These are phyloP conservation scores for Cladosporium sp. DNA, from an alignment of 2,329 filamentous ascomycete genomes.

Conservation along the genomic window DNA sequence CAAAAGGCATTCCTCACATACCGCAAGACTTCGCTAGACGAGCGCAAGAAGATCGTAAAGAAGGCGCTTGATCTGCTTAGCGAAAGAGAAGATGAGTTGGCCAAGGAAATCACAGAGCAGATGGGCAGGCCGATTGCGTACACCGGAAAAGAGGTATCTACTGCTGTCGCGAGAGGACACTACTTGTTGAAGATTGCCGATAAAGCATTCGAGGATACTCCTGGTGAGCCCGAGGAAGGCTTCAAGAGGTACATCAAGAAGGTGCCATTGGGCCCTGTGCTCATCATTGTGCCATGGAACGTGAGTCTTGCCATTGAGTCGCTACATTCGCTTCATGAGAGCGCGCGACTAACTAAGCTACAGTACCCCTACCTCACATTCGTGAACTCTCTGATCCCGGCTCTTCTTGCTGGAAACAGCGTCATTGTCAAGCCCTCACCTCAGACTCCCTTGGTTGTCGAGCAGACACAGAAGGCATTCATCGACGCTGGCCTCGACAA, in stretches of 20 bases:
- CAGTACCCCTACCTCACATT: conserved; percentile 94
- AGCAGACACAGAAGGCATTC: conserved; percentile 76
- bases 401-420: conserved; percentile 83
- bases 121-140: conserved; percentile 94
- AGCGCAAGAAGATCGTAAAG: conserved; percentile 75
- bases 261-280: conserved; percentile 77
- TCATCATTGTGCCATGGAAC: conserved; percentile 95
- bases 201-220: conserved; percentile 72
- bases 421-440: conserved; percentile 94
- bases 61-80: conserved; percentile 70
- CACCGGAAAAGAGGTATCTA: conserved; percentile 75
- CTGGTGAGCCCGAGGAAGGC: conserved; percentile 77
- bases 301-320: conserved; percentile 51
- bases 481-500: conserved; percentile 73
- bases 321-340: neutral
- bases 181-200: conserved; percentile 81
- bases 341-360: conserved; percentile 7
- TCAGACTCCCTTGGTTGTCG: conserved; percentile 87
- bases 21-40: conserved; percentile 67
- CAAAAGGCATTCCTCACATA: conserved; percentile 73
- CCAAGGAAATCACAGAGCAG: conserved; percentile 81
- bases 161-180: conserved; percentile 78
- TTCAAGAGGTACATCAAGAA: conserved; percentile 90
- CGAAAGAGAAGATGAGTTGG: conserved; percentile 73
- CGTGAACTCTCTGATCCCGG: conserved; percentile 86